phyloP scores from a whole-genome alignment of 192 early-diverging fungal species.

The Spizellomyces punctatus region DNA sequence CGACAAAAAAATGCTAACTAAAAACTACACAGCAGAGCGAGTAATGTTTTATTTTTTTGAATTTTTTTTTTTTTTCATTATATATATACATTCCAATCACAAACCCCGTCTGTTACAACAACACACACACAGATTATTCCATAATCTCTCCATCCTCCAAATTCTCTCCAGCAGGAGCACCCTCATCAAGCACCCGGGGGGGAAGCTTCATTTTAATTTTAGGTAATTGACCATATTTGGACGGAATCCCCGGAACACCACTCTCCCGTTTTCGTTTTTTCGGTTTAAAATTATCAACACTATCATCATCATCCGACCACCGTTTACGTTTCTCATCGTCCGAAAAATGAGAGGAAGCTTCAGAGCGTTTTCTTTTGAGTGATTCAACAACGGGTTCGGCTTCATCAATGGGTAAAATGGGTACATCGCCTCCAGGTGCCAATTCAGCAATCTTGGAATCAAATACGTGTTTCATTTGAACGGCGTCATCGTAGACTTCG shows the following conservation, averaged over 20 bases:
- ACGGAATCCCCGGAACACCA: constrained; percentile 17
- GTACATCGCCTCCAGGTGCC: constrained; percentile 24
- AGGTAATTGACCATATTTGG: constrained; percentile 15
- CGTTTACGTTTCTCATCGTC: constrained; percentile 8
- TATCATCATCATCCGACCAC: neutral
- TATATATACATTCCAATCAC: no score
- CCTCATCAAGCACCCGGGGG: neutral
- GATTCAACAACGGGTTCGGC: neutral
- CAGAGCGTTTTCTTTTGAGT: neutral
- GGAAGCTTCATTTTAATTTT: constrained; percentile 29
- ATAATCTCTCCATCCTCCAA: constrained; percentile 30
- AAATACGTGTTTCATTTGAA: constrained; percentile 48
- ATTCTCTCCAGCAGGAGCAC: neutral
- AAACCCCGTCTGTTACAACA: no score
- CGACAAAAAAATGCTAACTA: no score
- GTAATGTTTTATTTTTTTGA: no score
- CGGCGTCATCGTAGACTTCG: constrained; percentile 89
- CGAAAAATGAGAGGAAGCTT: neutral
- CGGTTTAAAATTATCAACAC: neutral
- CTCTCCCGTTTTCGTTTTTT: constrained; percentile 17
- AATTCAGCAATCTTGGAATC: constrained; percentile 23
- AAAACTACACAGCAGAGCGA: no score
- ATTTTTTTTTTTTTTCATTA: no score
- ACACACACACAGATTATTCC: neutral
- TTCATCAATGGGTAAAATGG: constrained; percentile 14